Conservation (phyloP, 2,329 filamentous ascomycete genomes). For the Pseudogymnoascus destructans region DNA sequence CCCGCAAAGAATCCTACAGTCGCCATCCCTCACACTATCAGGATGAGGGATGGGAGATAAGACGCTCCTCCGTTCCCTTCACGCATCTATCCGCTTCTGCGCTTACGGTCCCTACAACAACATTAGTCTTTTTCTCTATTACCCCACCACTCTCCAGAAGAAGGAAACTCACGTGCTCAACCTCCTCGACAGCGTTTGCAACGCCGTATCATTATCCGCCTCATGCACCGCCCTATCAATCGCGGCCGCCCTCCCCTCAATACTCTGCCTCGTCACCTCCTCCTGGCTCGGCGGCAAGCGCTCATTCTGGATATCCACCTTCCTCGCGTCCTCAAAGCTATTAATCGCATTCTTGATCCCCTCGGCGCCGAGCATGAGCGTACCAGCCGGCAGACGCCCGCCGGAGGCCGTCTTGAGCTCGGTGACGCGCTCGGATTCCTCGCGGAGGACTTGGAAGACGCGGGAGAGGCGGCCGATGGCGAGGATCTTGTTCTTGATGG, state of each 20-base stretch:
- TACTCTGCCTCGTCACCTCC: constrained; percentile 72
- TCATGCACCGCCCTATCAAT: constrained; percentile 76
- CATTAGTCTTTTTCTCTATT: background rate
- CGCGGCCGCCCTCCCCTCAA: constrained; percentile 69
- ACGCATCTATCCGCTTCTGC: background rate
- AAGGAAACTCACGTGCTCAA: constrained; percentile 79
- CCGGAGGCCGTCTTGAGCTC: constrained; percentile 95
- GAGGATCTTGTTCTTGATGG: constrained; percentile 99
- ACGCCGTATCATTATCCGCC: constrained; percentile 79
- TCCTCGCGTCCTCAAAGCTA: constrained; percentile 90
- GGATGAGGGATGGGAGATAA: background rate
- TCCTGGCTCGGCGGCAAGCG: constrained; percentile 83
- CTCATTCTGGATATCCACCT: constrained; percentile 96
- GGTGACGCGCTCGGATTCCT: constrained; percentile 92
- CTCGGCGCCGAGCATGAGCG: constrained; percentile 93
- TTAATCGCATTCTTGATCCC: constrained; percentile 98
- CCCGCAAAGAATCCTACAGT: background rate
- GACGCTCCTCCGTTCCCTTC: background rate
- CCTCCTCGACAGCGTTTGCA: constrained; percentile 76
- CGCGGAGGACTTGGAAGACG: constrained; percentile 94
- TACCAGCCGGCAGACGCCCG: constrained; percentile 83
- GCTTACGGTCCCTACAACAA: background rate
- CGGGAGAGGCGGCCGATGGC: constrained; percentile 92
- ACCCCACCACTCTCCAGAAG: background rate
- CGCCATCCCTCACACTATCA: background rate